A percentile compares a stretch with the other conserved stretches of the same genome.
These are phyloP conservation scores for Metarhizium robertsii DNA, from an alignment of 2,329 filamentous ascomycete genomes.

Conservation along the genomic window DNA sequence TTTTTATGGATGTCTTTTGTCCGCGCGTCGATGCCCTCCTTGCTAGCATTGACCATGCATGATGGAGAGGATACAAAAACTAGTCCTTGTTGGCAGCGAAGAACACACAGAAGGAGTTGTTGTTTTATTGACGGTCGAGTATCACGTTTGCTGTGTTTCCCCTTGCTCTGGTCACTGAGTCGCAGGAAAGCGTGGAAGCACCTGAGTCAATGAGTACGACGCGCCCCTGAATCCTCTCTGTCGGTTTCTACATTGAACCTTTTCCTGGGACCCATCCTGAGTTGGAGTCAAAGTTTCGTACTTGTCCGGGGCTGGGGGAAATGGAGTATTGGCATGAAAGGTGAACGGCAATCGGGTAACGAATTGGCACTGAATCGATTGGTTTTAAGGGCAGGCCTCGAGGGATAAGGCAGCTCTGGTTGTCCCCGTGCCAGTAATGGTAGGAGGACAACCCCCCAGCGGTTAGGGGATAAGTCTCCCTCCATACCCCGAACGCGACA, in stretches of 20 bases:
- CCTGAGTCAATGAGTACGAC: neutral
- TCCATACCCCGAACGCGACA: neutral
- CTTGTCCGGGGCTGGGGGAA: constrained; percentile 55
- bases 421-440: constrained; percentile 42
- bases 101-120: constrained; percentile 62
- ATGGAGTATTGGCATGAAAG: constrained; percentile 2
- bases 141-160: neutral
- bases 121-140: neutral
- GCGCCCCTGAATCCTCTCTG: neutral
- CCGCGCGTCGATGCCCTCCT: constrained; percentile 63
- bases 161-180: constrained; percentile 2
- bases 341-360: neutral
- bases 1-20: constrained; percentile 97
- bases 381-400: constrained; percentile 26
- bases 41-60: constrained; percentile 22
- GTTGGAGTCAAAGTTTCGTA: constrained; percentile 90
- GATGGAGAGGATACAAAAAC: constrained; percentile 87
- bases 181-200: constrained; percentile 4
- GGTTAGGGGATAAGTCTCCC: constrained; percentile 40
- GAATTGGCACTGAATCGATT: constrained; percentile 6
- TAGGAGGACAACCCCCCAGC: constrained; percentile 36
- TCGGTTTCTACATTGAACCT: constrained; percentile 12
- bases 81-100: constrained; percentile 80
- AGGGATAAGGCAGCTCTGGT: constrained; percentile 34
- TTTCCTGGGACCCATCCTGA: constrained; percentile 70